Percentiles rank a stretch among this genome's conserved stretches.
Conservation (phyloP, 371 early-diverging fungal species). For the Dinochytrium kinnereticum region DNA sequence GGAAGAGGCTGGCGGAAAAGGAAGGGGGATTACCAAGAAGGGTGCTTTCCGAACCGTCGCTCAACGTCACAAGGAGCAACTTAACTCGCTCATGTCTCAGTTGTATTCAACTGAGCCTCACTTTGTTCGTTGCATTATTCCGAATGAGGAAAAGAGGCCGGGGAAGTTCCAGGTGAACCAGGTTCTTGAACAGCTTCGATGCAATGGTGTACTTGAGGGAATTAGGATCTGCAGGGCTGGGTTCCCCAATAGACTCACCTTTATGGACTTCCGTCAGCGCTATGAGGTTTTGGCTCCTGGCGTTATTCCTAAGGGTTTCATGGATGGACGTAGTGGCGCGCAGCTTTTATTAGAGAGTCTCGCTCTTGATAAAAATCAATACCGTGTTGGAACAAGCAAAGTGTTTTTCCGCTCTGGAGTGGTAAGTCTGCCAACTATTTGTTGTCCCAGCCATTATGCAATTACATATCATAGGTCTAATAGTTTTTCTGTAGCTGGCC, state of each 20-base stretch:
- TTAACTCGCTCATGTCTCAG: conserved; percentile 87
- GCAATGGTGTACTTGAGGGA: conserved; percentile 99
- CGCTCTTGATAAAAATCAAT: conserved; percentile 76
- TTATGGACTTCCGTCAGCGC: conserved; percentile 94
- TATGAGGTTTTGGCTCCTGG: conserved; percentile 92
- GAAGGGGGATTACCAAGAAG: conserved; percentile 59
- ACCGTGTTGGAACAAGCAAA: conserved; percentile 93
- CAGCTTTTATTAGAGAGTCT: conserved; percentile 76
- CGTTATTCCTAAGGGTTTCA: conserved; percentile 78
- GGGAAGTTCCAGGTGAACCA: conserved; percentile 81
- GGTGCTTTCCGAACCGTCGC: conserved; percentile 96
- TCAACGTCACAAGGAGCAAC: conserved; percentile 96
- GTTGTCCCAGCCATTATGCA: neutral
- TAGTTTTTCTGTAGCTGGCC: conserved; percentile 65
- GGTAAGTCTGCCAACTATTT: conserved; percentile 51
- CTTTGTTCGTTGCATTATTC: conserved; percentile 99
- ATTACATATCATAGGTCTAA: neutral
- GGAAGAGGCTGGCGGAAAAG: conserved; percentile 48
- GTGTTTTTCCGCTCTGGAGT: conserved; percentile 99
- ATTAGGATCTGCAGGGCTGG: conserved; percentile 99
- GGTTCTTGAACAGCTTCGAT: conserved; percentile 96
- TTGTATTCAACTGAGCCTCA: conserved; percentile 95
- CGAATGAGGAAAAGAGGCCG: conserved; percentile 93
- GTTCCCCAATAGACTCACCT: conserved; percentile 94
- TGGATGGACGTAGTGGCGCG: conserved; percentile 87